A percentile compares a stretch with the other conserved stretches of the same genome.
Conservation (phyloP, 331 rosid species). For the Acacia concinna region DNA sequence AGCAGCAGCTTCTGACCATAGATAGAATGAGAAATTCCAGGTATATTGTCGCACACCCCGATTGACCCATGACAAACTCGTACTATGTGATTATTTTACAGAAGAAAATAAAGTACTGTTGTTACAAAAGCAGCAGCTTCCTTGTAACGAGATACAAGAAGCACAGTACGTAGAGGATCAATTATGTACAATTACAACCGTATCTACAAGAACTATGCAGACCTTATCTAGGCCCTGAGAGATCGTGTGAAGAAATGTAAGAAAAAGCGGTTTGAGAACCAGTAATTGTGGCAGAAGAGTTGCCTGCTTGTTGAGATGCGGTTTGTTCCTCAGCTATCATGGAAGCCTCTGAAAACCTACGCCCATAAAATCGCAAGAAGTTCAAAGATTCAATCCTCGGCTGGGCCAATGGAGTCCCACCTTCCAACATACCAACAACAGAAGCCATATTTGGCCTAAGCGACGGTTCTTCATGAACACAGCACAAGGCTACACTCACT, state of each 20-base stretch:
- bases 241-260: slow-evolving; percentile 67
- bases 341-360: slow-evolving; percentile 75
- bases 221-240: slow-evolving; percentile 84
- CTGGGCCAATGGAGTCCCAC: slow-evolving; percentile 58
- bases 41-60: neutral
- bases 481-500: slow-evolving; percentile 72
- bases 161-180: neutral
- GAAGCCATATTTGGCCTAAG: slow-evolving; percentile 78
- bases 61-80: neutral
- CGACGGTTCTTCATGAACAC: slow-evolving; percentile 84
- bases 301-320: slow-evolving; percentile 31
- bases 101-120: neutral
- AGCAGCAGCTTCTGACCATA: neutral
- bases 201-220: slow-evolving; percentile 24
- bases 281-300: slow-evolving; percentile 32
- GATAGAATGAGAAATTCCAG: neutral
- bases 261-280: slow-evolving; percentile 50
- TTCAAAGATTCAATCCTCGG: slow-evolving; percentile 74
- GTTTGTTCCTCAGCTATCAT: slow-evolving; percentile 50
- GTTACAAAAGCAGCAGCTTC: neutral
- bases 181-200: slow-evolving; percentile 15
- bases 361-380: slow-evolving; percentile 82
- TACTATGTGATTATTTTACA: neutral
- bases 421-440: slow-evolving; percentile 84
- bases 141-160: neutral